A percentile compares a stretch with the other conserved stretches of the same genome.
These are phyloP conservation scores for Colletotrichum tofieldiae DNA, from an alignment of 2,329 filamentous ascomycete species.

Conservation along the genomic window DNA sequence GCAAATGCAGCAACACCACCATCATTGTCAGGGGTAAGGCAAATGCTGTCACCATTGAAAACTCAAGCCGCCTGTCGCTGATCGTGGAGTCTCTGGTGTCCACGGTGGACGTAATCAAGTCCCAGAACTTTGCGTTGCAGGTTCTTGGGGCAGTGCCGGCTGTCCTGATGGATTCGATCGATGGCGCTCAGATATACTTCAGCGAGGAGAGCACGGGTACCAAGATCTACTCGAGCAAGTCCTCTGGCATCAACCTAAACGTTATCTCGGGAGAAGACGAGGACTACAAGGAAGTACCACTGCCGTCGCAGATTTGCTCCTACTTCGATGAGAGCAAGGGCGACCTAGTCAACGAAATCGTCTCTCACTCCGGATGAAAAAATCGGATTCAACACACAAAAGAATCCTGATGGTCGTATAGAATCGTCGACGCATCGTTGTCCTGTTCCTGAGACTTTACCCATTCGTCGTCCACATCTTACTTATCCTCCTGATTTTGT, in stretches of 20 bases:
- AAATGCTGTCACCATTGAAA: constrained; percentile 97
- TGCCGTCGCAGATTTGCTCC: constrained; percentile 92
- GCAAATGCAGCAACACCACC: constrained; percentile 91
- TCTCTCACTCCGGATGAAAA: constrained; percentile 87
- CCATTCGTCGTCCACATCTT: neutral
- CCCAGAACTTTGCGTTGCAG: constrained; percentile 93
- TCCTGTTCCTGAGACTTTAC: neutral
- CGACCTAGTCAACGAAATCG: constrained; percentile 90
- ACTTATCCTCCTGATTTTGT: neutral
- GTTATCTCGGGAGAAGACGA: constrained; percentile 79
- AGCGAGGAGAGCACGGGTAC: constrained; percentile 83
- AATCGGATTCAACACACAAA: neutral
- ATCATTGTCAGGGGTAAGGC: constrained; percentile 93
- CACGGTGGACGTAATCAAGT: constrained; percentile 95
- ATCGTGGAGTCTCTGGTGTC: constrained; percentile 92
- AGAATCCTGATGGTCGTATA: neutral
- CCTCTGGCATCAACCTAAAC: constrained; percentile 88
- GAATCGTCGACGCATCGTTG: constrained; percentile 1
- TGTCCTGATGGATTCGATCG: constrained; percentile 92
- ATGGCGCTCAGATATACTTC: constrained; percentile 90
- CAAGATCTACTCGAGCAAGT: constrained; percentile 93
- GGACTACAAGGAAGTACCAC: constrained; percentile 88
- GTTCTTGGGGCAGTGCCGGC: constrained; percentile 90
- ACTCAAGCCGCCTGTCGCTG: constrained; percentile 86
- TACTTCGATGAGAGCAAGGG: constrained; percentile 79